Base-by-base conservation (phyloP, 2,329 filamentous ascomycete species). In the Talaromyces atroroseus region DNA sequence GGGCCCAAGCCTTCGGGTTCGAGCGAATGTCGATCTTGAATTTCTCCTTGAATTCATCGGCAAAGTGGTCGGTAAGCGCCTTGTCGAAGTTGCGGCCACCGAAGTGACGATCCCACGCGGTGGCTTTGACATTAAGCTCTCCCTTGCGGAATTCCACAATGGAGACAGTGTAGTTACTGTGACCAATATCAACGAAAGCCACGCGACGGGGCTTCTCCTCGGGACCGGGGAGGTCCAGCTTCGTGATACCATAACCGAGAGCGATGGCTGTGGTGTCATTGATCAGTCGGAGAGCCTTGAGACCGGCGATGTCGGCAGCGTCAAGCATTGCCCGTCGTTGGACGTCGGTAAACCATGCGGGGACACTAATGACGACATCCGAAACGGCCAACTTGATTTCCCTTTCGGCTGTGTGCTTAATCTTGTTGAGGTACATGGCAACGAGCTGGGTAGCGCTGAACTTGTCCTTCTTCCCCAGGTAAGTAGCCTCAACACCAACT, bases 221-320 rank as follows among this genome's bases (percentile, higher is more conserved):
- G 44, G 87, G 82, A 26, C 80, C 79, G 57, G 92, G 94, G 34
- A 99, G 85, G 74, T 99, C 94, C 60, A 92, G 82, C 82, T 99
- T 97, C 68, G 94, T 96, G 79, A 99, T 97, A 73, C 94, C 94
- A 74, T 91, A 99, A 63, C 94, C 94, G 47, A 99, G 86, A 61
- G 94, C 94, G 62, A 92, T 91, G 59, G 94, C 94, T 52, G 94
- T 97, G 64, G 90, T 96, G 78, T 97, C 94, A 78, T 99, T 99
- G 82, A 99, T 95, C 61, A 99, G 82, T 60, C 94, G 86, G 62
- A 99, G 86, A 40, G 92, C 81, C 79, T 95, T 96, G 68, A 99
- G 82, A 59, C 92, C 92, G 58, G 92, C 90, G 66, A 99, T 90
- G 71, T 97, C 92, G 65, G 91, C 84, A 58, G 94, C 92, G 70